Percentiles rank a stretch among this genome's conserved stretches.
Conservation (phyloP, 2,329 filamentous ascomycete genomes). For the Gaeumannomyces sp. region DNA sequence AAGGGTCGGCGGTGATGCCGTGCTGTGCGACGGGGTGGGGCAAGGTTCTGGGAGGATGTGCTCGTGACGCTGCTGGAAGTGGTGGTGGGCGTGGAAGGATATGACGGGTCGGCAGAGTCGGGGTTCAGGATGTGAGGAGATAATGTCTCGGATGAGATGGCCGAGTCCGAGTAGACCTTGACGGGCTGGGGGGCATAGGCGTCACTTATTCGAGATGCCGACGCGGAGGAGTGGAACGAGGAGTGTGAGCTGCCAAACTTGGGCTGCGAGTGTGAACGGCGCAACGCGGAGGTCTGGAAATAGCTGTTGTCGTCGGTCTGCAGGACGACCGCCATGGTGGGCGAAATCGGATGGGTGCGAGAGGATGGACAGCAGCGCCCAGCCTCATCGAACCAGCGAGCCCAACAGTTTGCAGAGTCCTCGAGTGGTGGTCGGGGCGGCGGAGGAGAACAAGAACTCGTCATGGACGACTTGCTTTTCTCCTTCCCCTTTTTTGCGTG, state of each 20-base stretch:
- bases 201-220: slow-evolving; percentile 40
- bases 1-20: not conserved
- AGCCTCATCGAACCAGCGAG: slow-evolving; percentile 15
- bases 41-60: slow-evolving; percentile 31
- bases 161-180: slow-evolving; percentile 39
- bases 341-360: not conserved
- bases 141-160: slow-evolving; percentile 47
- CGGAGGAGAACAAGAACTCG: not conserved
- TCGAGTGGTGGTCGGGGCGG: not conserved
- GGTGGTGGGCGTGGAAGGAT: slow-evolving; percentile 55
- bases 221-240: slow-evolving; percentile 38
- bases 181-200: slow-evolving; percentile 33
- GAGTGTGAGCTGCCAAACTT: slow-evolving; percentile 43
- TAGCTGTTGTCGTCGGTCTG: slow-evolving; percentile 51
- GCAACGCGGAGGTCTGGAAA: slow-evolving; percentile 48
- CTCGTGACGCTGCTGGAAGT: slow-evolving; percentile 45
- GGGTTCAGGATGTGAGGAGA: slow-evolving; percentile 46
- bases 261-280: slow-evolving; percentile 55
- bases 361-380: slow-evolving; percentile 18
- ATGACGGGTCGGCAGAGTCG: slow-evolving; percentile 54
- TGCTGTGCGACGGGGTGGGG: not conserved
- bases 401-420: slow-evolving; percentile 11
- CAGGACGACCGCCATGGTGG: slow-evolving; percentile 50
- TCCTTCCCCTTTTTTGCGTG: not conserved
- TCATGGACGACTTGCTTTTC: not conserved